Evolutionary conservation across 306 rosid genomes (phyloP).

Genomic region (Benincasa hispida): DNA sequence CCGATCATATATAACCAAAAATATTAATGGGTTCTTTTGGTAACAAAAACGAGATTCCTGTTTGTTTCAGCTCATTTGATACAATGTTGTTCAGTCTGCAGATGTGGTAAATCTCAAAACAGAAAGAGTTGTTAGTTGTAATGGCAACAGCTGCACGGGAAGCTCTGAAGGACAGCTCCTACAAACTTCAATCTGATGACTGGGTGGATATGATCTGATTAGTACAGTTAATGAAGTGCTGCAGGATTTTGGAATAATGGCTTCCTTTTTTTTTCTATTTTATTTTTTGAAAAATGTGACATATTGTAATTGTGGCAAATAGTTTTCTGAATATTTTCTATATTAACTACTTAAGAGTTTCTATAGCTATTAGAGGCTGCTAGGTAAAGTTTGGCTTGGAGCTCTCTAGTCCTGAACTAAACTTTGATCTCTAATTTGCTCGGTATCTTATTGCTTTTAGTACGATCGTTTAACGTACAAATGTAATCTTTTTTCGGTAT

Average conservation of each 20-base stretch:
- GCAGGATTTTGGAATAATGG: slow-evolving; percentile 6
- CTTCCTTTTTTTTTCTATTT: background rate
- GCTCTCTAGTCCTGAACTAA: background rate
- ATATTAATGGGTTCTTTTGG: background rate
- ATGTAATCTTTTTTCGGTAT: no score
- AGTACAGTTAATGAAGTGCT: background rate
- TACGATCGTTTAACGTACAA: no score
- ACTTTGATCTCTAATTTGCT: background rate
- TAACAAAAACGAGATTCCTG: background rate
- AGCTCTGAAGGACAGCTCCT: slow-evolving; percentile 3
- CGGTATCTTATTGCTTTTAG: no score
- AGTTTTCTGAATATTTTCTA: slow-evolving; percentile 3
- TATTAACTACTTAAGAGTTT: background rate
- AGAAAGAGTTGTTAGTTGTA: background rate
- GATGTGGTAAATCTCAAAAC: slow-evolving; percentile 5
- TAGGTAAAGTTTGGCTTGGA: background rate
- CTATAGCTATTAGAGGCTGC: background rate
- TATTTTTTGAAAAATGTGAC: background rate
- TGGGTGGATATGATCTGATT: background rate
- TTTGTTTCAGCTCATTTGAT: background rate
- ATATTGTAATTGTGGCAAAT: slow-evolving; percentile 6
- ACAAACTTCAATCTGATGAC: background rate
- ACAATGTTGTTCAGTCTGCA: background rate
- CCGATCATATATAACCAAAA: background rate
- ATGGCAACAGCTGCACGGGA: background rate